phyloP scores from a whole-genome alignment of 2,329 filamentous ascomycete genomes.

The Fusarium coffeatum region DNA sequence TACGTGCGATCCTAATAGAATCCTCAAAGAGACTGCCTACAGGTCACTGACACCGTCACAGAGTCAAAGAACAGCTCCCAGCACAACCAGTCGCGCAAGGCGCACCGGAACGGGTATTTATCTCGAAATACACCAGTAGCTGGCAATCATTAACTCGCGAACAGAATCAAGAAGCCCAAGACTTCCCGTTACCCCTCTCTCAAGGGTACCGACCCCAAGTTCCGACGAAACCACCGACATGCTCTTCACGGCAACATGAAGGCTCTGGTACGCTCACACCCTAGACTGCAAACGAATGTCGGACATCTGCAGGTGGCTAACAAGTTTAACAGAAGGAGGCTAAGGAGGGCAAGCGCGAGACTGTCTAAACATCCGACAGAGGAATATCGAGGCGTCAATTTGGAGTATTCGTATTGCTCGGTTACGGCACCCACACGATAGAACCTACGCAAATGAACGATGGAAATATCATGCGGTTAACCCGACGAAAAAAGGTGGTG shows the following conservation, averaged over 20 bases:
- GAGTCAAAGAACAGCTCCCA: slow-evolving; percentile 99
- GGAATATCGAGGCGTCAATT: slow-evolving; percentile 40
- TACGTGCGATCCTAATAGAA: slow-evolving; percentile 45
- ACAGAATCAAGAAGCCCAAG: slow-evolving; percentile 99
- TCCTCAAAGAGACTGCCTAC: not conserved
- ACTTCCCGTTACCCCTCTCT: slow-evolving; percentile 98
- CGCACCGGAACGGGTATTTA: slow-evolving; percentile 97
- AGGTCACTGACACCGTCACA: slow-evolving; percentile 55
- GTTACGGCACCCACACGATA: slow-evolving; percentile 40
- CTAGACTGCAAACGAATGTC: slow-evolving; percentile 12
- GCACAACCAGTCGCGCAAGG: slow-evolving; percentile 98
- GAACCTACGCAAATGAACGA: slow-evolving; percentile 44
- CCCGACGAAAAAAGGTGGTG: slow-evolving; percentile 35
- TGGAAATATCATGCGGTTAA: slow-evolving; percentile 42
- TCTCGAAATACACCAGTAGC: slow-evolving; percentile 7
- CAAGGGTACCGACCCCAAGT: slow-evolving; percentile 99
- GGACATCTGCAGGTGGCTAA: slow-evolving; percentile 46
- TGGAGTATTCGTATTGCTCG: slow-evolving; percentile 41
- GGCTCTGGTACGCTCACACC: slow-evolving; percentile 79
- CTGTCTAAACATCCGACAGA: slow-evolving; percentile 68
- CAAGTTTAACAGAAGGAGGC: slow-evolving; percentile 83
- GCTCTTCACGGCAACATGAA: slow-evolving; percentile 98
- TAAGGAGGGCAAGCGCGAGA: slow-evolving; percentile 93
- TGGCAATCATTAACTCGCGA: slow-evolving; percentile 33
- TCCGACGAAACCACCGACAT: slow-evolving; percentile 99